A percentile compares a stretch with the other conserved stretches of the same genome.
phyloP scores from a whole-genome alignment of 2,329 filamentous ascomycete species.

The Fusarium incarnatum region DNA sequence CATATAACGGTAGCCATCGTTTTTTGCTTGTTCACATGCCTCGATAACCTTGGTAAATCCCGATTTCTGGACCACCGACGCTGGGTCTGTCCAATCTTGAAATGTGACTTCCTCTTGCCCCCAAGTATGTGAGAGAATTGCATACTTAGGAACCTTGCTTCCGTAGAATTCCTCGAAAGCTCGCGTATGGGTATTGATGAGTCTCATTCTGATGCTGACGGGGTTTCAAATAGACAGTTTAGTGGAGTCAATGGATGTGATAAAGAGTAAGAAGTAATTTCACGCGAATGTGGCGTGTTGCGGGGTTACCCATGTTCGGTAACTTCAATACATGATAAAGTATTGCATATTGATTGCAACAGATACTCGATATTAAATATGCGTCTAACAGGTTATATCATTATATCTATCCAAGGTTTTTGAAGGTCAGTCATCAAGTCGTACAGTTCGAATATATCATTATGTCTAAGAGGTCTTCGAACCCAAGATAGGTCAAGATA shows the following conservation, averaged over 20 bases:
- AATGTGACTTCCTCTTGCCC: not conserved
- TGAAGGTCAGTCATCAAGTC: too few species aligned
- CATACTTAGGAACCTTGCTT: not conserved
- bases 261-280: not conserved
- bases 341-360: not conserved
- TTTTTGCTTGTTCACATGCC: not conserved
- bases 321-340: too few species aligned
- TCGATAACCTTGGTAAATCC: not conserved
- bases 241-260: rapidly evolving
- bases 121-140: not conserved
- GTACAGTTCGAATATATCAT: too few species aligned
- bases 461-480: too few species aligned
- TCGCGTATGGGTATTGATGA: not conserved
- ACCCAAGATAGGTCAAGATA: too few species aligned
- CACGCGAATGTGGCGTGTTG: not conserved
- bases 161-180: not conserved
- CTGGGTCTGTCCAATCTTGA: not conserved
- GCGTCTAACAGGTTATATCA: too few species aligned
- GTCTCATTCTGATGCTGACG: not conserved
- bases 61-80: not conserved
- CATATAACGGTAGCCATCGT: not conserved
- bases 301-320: not conserved
- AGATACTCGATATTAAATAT: not conserved
- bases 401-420: too few species aligned
- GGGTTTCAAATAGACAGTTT: rapidly evolving